Base-by-base conservation (phyloP, 441 rosid species). In the Adansonia rubrostipa region DNA sequence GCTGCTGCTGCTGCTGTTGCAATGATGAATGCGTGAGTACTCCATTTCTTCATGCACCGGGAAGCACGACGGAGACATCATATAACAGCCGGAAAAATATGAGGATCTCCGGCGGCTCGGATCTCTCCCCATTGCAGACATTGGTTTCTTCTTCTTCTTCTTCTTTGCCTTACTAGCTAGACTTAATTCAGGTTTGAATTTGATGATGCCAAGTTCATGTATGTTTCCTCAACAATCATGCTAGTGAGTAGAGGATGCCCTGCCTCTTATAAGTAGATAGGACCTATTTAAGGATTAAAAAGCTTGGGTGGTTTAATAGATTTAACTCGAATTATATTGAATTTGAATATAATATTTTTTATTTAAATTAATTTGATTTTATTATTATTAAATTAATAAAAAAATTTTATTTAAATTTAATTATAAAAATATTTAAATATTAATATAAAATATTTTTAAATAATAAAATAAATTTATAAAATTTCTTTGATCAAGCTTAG, bases 51-150 rank as follows among this genome's bases (percentile, higher is more conserved):
- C 87, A 1, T 78, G 83, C n/a, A 82, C 78, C 0, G 90, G 82
- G 45, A 86, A 86, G 84, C 93, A 84, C 15, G 92, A 85, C 0
- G 90, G 95, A 0, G 92, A 88, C 82, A 79, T 63, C 73, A 82
- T 71, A 67, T 89, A 89, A 14, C 73, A 68, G 0, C 89, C 74
- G 7, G 80, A 54, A 15, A 85, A 79, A 77, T 78, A 81, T 4
- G 88, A 82, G 3, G 82, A 78, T 42, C 51, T 79, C 66, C 76
- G 57, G 14, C 74, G 42, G 13, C n/a, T 15, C 53, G 15, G 82
- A 79, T 82, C 84, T 58, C 81, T 78, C 14, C 85, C 93, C 92
- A 86, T 88, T 78, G 70, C 4, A 51, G 75, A 17, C 36, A 13
- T 14, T 19, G 65, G 15, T 6, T 33, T 48, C 1, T n/a, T 13